Percentiles rank a stretch among this genome's conserved stretches.
These are phyloP conservation scores for Nakaseomyces nivariensis DNA, from an alignment of 1,139 yeast species.

Conservation along the genomic window DNA sequence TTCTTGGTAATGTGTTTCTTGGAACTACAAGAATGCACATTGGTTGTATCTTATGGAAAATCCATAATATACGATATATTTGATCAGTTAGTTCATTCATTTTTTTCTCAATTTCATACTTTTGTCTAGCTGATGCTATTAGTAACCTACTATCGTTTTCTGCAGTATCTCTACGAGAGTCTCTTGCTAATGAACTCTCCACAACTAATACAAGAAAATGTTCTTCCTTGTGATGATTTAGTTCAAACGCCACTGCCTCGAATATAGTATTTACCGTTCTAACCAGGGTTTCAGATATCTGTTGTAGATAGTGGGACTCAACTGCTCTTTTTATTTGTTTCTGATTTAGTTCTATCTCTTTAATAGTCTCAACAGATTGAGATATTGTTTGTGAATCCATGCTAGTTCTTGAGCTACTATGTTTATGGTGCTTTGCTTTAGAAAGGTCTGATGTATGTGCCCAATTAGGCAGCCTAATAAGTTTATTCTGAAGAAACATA, in stretches of 20 bases:
- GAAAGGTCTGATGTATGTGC: constrained; percentile 28
- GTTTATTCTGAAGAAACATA: constrained; percentile 58
- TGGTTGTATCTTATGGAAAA: constrained; percentile 62
- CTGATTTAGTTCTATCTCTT: not conserved
- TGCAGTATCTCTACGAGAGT: not conserved
- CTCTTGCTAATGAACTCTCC: constrained; percentile 64
- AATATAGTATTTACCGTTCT: constrained; percentile 72
- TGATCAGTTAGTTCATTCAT: constrained; percentile 59
- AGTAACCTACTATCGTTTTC: not conserved
- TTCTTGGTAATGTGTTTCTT: constrained; percentile 75
- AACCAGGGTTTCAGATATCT: constrained; percentile 58
- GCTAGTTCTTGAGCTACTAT: not conserved
- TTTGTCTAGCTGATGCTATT: constrained; percentile 10
- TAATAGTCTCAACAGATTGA: not conserved
- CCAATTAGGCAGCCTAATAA: constrained; percentile 41
- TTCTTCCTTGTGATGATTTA: constrained; percentile 65
- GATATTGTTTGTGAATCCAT: not conserved
- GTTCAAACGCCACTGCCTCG: constrained; percentile 88
- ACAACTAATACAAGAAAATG: constrained; percentile 79
- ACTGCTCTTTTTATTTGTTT: constrained; percentile 15
- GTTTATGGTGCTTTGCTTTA: constrained; percentile 1
- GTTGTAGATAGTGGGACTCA: constrained; percentile 66
- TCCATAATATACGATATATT: constrained; percentile 55
- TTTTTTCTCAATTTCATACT: constrained; percentile 17
- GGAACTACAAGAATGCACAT: constrained; percentile 78